Conservation (phyloP, 768 basidiomycete genomes). For the Tremella fuciformis region DNA sequence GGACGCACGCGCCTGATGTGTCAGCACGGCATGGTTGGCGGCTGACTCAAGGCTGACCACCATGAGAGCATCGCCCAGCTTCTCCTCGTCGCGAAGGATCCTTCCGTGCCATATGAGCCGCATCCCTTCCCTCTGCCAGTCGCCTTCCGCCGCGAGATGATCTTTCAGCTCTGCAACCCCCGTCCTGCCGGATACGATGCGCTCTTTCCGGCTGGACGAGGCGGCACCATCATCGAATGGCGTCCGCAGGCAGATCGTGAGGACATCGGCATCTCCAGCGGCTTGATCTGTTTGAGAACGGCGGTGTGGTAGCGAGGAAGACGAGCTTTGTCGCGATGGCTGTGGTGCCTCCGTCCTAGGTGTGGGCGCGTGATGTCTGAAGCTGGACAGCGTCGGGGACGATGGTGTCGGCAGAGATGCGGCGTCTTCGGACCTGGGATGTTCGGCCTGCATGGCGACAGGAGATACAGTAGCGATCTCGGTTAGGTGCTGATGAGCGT, state of each 20-base stretch:
- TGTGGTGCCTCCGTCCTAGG: conserved; percentile 18
- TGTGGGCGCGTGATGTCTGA: conserved; percentile 24
- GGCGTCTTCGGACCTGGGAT: conserved; percentile 1
- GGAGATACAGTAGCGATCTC: too few species aligned
- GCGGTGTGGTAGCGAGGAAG: neutral
- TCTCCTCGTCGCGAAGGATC: conserved; percentile 40
- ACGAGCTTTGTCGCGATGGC: neutral
- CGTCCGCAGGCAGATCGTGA: conserved; percentile 30
- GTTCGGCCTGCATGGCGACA: conserved; percentile 4
- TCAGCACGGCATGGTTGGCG: neutral
- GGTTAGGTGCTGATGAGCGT: neutral
- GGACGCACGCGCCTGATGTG: conserved; percentile 7
- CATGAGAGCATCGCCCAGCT: conserved; percentile 32
- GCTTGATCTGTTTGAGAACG: neutral
- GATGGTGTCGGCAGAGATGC: conserved; percentile 15
- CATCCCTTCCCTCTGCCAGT: conserved; percentile 40
- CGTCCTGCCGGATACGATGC: conserved; percentile 7
- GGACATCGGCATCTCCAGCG: neutral
- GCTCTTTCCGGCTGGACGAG: conserved; percentile 32
- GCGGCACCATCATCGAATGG: conserved; percentile 27
- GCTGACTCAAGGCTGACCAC: conserved; percentile 19
- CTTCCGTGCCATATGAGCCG: conserved; percentile 43
- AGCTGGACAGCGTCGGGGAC: conserved; percentile 22
- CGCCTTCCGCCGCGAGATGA: conserved; percentile 18
- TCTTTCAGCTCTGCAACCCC: conserved; percentile 31